Conservation (phyloP, 257 asterid genomes). For the Orobanche coerulescens region DNA sequence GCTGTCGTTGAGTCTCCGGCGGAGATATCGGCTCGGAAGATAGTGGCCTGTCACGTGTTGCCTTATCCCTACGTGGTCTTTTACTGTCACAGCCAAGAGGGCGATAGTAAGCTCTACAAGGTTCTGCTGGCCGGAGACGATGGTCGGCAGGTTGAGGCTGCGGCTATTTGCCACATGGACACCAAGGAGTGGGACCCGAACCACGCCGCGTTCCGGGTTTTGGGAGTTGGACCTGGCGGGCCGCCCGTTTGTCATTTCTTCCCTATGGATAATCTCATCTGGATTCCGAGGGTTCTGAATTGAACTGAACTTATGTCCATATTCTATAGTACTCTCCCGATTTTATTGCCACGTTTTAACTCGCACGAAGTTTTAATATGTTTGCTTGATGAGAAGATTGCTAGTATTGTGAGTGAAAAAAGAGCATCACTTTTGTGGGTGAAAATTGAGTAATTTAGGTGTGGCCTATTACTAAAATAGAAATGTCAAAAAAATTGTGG, state of each 20-base stretch:
- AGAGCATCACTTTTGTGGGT: no score
- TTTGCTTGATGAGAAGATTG: no score
- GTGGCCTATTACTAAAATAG: no score
- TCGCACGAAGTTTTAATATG: no score
- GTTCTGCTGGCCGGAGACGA: slow-evolving; percentile 51
- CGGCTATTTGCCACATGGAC: slow-evolving; percentile 77
- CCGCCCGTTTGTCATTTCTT: slow-evolving; percentile 78
- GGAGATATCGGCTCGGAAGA: slow-evolving; percentile 27
- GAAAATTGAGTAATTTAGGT: no score
- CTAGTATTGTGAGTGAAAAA: no score
- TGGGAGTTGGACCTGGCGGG: slow-evolving; percentile 48
- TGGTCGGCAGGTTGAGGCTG: slow-evolving; percentile 58
- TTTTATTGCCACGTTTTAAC: no score
- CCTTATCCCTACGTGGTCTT: slow-evolving; percentile 84
- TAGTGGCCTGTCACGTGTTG: slow-evolving; percentile 60
- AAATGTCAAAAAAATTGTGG: no score
- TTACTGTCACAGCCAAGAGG: slow-evolving; percentile 63
- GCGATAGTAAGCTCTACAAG: slow-evolving; percentile 46
- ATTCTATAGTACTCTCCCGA: no score
- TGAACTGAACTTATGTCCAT: no score
- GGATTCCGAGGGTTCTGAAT: slow-evolving; percentile 44
- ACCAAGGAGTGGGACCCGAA: slow-evolving; percentile 61
- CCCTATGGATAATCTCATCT: slow-evolving; percentile 64
- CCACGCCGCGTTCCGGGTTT: slow-evolving; percentile 57
- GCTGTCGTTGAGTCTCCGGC: slow-evolving; percentile 33